Evolutionary conservation across 2,329 filamentous ascomycete genomes (phyloP), one percentile per base, ranked within the genome.

Genomic region (Cladorrhinum sp.): DNA sequence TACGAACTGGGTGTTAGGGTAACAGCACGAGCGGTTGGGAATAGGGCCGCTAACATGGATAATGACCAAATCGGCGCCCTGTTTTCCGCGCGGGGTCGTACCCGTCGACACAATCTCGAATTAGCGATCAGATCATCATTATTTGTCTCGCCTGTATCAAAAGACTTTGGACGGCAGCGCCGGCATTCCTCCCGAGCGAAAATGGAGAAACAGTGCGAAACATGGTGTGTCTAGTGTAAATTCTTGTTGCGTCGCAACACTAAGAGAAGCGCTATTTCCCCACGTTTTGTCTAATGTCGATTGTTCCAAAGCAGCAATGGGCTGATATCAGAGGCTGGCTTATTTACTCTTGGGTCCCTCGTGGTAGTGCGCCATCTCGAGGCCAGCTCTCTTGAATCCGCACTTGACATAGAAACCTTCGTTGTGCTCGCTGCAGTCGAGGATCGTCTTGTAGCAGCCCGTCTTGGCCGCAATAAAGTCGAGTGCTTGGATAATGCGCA

Each of bases 391-490:
- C 77, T 92, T 89, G 77, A 96, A 98, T 61, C 94, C 94, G 77
- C 95, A 98, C 83, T 98, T 98, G 75, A 96, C 83, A 75, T 99
- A 99, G 80, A 99, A 98, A 21, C 93, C 94, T 76, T 96, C 92
- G 74, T 98, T 99, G 69, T 89, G 86, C 76, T 97, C 94, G 67
- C 90, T 96, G 80, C 95, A 99, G 76, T 98, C 94, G 66, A 98
- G 84, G 68, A 99, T 98, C 66, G 87, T 92, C 88, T 95, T 98
- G 78, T 98, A 98, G 78, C 94, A 98, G 59, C 94, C 95, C 61
- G 95, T 88, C 73, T 92, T 85, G 73, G 91, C 86, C 59, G 93
- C 92, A 62, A 98, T 87, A 73, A 83, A 89, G 76, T 98, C 93
- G 72, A 99, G 83, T 7, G 94, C 92, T 78, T 98, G 91, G 70